A percentile compares a stretch with the other conserved stretches of the same genome.
Evolutionary conservation across 176 grass and related monocot species (phyloP).

Genomic region (Chloris gayana): DNA sequence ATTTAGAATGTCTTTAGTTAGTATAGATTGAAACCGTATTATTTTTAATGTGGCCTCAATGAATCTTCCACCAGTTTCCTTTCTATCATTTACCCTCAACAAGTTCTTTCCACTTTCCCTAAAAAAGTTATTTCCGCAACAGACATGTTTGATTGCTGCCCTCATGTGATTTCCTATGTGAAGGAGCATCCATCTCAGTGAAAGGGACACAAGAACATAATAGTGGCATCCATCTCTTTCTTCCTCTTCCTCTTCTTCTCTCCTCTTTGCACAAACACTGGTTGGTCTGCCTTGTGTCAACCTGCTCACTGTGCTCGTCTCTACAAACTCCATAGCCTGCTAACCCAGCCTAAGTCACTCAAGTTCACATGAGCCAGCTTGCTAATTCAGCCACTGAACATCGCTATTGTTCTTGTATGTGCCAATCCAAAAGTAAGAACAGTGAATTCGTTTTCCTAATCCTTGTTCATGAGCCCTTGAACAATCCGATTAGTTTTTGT

Average conservation of each 20-base stretch:
- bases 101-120: constrained; percentile 10
- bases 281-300: neutral
- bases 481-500: neutral
- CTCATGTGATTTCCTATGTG: too few species aligned
- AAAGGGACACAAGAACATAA: too few species aligned
- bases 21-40: constrained; percentile 5
- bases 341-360: neutral
- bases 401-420: neutral
- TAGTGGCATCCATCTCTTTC: neutral
- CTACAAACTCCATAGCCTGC: neutral
- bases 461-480: neutral
- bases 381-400: neutral
- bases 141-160: too few species aligned
- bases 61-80: constrained; percentile 1
- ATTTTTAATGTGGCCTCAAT: neutral
- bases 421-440: neutral
- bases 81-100: constrained; percentile 8
- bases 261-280: neutral
- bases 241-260: neutral
- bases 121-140: too few species aligned
- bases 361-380: neutral
- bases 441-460: neutral
- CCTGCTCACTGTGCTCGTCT: neutral
- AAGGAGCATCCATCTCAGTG: too few species aligned
- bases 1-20: constrained; percentile 16